These are phyloP conservation scores for Paraphoma sp. DNA, from an alignment of 2,329 filamentous ascomycete genomes.

Conservation along the genomic window DNA sequence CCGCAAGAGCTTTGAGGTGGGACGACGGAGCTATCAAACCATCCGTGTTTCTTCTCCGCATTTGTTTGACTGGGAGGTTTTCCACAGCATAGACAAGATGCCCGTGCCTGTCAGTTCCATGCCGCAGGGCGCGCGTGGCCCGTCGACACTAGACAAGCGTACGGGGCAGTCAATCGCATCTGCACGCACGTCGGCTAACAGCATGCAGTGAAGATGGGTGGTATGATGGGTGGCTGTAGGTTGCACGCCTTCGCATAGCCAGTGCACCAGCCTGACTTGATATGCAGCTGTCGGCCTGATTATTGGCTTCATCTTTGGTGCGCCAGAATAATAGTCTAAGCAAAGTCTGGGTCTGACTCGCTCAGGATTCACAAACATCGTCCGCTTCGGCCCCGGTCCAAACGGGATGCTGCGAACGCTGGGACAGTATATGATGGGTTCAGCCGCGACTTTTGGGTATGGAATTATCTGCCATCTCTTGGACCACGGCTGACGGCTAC, in stretches of 20 bases:
- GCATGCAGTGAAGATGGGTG: constrained; percentile 89
- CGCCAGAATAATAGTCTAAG: constrained; percentile 23
- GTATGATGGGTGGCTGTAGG: constrained; percentile 98
- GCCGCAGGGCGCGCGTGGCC: constrained; percentile 55
- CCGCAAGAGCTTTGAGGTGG: constrained; percentile 10
- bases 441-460: constrained; percentile 94
- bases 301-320: constrained; percentile 98
- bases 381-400: constrained; percentile 89
- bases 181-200: constrained; percentile 38
- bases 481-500: constrained; percentile 20
- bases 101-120: constrained; percentile 62
- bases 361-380: constrained; percentile 88
- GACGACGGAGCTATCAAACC: constrained; percentile 14
- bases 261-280: constrained; percentile 18
- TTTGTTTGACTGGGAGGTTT: constrained; percentile 11
- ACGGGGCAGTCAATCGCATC: constrained; percentile 40
- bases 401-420: constrained; percentile 94
- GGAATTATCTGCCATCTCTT: constrained; percentile 22
- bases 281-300: constrained; percentile 87
- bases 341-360: constrained; percentile 21
- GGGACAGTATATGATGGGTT: constrained; percentile 96
- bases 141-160: constrained; percentile 76
- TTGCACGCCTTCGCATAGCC: constrained; percentile 29
- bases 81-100: constrained; percentile 50
- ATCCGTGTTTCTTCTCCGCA: constrained; percentile 23